Conservation (phyloP, 225 moss, liverwort and hornwort species). For the Polytrichum commune region DNA sequence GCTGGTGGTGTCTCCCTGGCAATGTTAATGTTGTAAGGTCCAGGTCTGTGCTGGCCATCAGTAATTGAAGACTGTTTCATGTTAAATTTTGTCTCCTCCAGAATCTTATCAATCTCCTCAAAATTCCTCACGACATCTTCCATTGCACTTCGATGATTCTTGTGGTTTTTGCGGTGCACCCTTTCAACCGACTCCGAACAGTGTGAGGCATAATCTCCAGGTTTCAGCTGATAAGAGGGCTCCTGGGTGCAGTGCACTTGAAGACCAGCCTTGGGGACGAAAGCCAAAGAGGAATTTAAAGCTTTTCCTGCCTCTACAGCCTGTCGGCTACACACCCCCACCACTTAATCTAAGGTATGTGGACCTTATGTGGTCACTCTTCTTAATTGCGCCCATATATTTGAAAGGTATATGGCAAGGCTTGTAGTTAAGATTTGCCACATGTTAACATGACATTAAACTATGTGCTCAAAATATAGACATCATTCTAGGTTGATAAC, state of each 20-base stretch:
- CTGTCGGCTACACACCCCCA: conserved; percentile 38
- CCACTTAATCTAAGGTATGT: conserved; percentile 6
- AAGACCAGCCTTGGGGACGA: conserved; percentile 12
- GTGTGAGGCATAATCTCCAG: conserved; percentile 1
- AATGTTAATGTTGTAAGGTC: conserved; percentile 1
- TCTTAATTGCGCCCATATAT: background rate
- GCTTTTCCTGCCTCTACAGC: conserved; percentile 28
- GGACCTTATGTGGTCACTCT: too few relatives aligned
- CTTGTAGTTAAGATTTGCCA: too few relatives aligned
- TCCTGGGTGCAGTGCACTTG: conserved; percentile 6
- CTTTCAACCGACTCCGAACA: conserved; percentile 8
- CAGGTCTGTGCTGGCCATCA: conserved; percentile 4
- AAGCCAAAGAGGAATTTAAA: conserved; percentile 17
- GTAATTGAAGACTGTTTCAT: conserved; percentile 11
- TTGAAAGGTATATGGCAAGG: too few relatives aligned
- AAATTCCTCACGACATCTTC: conserved; percentile 33
- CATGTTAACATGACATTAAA: too few relatives aligned
- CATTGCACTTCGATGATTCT: conserved; percentile 17
- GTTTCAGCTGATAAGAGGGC: background rate
- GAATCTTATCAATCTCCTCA: conserved; percentile 53
- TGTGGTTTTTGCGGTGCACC: conserved; percentile 2
- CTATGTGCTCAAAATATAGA: too few relatives aligned
- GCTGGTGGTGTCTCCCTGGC: conserved; percentile 10
- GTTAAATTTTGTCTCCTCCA: conserved; percentile 21
- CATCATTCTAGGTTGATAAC: too few relatives aligned